phyloP scores from a whole-genome alignment of 2,329 filamentous ascomycete species.

The Cyphellophora attinorum region DNA sequence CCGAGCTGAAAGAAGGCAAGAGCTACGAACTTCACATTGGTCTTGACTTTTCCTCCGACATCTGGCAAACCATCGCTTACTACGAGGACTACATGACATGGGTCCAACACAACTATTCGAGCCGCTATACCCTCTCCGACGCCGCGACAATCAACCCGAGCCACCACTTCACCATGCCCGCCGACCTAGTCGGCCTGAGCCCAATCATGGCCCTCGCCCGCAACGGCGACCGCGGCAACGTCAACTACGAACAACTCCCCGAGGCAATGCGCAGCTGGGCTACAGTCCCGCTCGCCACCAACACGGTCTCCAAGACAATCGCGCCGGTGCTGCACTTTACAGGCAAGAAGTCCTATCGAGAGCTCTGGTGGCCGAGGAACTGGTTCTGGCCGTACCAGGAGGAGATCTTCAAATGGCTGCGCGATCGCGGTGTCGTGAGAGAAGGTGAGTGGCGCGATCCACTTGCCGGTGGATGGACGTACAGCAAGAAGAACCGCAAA shows the following conservation, averaged over 20 bases:
- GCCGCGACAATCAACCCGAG: slow-evolving; percentile 17
- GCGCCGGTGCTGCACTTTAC: slow-evolving; percentile 32
- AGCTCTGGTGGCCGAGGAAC: slow-evolving; percentile 25
- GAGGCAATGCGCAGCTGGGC: slow-evolving; percentile 7
- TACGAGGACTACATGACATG: slow-evolving; percentile 27
- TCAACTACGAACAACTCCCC: slow-evolving; percentile 1
- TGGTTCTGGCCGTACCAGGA: slow-evolving; percentile 31
- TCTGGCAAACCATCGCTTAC: slow-evolving; percentile 32
- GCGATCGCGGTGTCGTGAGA: neutral
- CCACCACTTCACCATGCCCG: slow-evolving; percentile 1
- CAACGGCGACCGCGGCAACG: neutral
- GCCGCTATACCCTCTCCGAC: neutral
- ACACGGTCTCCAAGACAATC: slow-evolving; percentile 28
- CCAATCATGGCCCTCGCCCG: neutral
- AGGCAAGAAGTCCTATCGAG: slow-evolving; percentile 25
- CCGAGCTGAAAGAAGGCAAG: slow-evolving; percentile 2
- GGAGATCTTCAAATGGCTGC: slow-evolving; percentile 18
- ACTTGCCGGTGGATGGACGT: neutral
- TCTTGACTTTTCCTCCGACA: slow-evolving; percentile 31
- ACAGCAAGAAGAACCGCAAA: neutral
- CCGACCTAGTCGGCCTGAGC: neutral
- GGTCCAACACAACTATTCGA: slow-evolving; percentile 21
- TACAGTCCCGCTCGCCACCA: slow-evolving; percentile 25
- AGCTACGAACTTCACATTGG: slow-evolving; percentile 25
- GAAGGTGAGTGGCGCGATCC: neutral